Evolutionary conservation across 192 early-diverging fungal species (phyloP), one percentile per base, ranked within the genome.

Genomic region (Geranomyces variabilis): DNA sequence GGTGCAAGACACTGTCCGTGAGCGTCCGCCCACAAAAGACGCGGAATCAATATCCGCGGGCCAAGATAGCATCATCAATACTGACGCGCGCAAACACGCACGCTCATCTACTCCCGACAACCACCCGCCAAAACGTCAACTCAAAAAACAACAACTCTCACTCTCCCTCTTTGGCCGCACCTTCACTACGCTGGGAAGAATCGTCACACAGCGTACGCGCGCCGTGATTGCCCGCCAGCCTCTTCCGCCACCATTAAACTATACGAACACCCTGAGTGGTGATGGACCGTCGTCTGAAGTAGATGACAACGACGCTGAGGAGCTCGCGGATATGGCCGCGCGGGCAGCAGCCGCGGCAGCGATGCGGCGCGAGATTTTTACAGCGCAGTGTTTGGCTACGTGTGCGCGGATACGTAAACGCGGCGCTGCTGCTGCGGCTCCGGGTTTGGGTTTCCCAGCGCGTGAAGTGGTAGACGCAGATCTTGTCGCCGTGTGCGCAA

Each of bases 91-190:
- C 43, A 31, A 70, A 62, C 26, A 53, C 17, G 7, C 19, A 53
- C 51, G 51, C 17, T 53, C 51, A n/a, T n/a, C 19, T 3, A 24
- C 22, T 26, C 43, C 31, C 9, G 44, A 65, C 63, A 12, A 13
- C 4, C 33, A 45, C 12, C 63, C 33, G 44, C 63, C 36, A 65
- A 46, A 45, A 22, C 44, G 41, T 6, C 26, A 24, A 6, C 36
- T 19, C 5, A 36, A 65, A 41, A 14, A 15, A 3, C 19, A 47
- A 47, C 1, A 66, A 10, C 51, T 58, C 28, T 22, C 55, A 6
- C 33, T 75, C 0, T 70, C 75, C 17, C 61, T 70, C 31, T 76
- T 76, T 66, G 75, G 75, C 15, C 24, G 56, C 17, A 34, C 56
- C 6, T 70, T 46, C 34, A 76, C 69, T 1, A 57, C 47, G 10